Conservation (phyloP, 75 land plant genomes). For the Picea glauca region DNA sequence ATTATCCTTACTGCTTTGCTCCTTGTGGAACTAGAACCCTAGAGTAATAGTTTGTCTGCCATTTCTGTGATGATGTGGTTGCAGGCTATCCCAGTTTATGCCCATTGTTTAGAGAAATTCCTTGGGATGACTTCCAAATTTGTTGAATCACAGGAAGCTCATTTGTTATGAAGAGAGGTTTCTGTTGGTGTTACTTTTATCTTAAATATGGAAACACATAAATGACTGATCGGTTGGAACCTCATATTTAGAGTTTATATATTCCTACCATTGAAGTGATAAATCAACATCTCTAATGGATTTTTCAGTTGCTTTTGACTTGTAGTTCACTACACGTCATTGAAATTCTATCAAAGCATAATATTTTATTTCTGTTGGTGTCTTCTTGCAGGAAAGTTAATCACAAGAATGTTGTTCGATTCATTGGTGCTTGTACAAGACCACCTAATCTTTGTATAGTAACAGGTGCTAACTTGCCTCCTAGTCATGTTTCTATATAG, state of each 20-base stretch:
- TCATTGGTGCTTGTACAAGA: slow-evolving; percentile 93
- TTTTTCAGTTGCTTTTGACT: neutral
- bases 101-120: neutral
- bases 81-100: neutral
- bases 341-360: neutral
- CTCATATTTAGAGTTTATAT: neutral
- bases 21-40: neutral
- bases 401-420: slow-evolving; percentile 87
- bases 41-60: neutral
- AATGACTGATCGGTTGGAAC: neutral
- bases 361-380: neutral
- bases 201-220: no score
- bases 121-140: neutral
- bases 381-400: slow-evolving; percentile 63
- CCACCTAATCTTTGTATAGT: slow-evolving; percentile 76
- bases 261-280: neutral
- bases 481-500: neutral
- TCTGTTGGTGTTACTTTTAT: neutral
- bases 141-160: neutral
- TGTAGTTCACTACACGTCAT: neutral
- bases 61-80: neutral
- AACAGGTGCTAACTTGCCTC: slow-evolving; percentile 49
- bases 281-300: neutral
- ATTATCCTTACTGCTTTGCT: neutral
- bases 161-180: neutral